These are phyloP conservation scores for Chalciporus sphaerocephalus DNA, from an alignment of 768 basidiomycete species.

Conservation along the genomic window DNA sequence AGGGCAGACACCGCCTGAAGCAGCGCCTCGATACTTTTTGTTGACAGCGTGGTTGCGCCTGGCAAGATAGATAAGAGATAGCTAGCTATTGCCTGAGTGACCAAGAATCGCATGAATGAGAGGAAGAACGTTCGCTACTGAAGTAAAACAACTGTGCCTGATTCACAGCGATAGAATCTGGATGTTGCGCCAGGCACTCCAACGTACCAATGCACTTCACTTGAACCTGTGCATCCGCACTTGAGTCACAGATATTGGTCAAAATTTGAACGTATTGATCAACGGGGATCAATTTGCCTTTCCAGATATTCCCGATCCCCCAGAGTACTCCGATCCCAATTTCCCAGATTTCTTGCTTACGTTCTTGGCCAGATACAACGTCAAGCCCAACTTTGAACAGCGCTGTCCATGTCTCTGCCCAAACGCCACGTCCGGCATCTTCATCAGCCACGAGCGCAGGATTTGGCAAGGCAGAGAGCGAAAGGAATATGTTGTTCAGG, in stretches of 20 bases:
- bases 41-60: slow-evolving; percentile 34
- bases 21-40: slow-evolving; percentile 58
- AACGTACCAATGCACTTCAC: slow-evolving; percentile 85
- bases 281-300: slow-evolving; percentile 54
- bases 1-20: slow-evolving; percentile 78
- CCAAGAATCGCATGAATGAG: neutral
- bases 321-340: slow-evolving; percentile 79
- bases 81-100: slow-evolving; percentile 51
- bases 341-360: slow-evolving; percentile 72
- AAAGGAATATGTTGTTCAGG: slow-evolving; percentile 83
- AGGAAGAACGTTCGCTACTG: neutral
- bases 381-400: slow-evolving; percentile 58
- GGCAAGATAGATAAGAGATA: slow-evolving; percentile 67
- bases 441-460: slow-evolving; percentile 41
- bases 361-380: slow-evolving; percentile 58
- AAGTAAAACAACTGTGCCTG: slow-evolving; percentile 38
- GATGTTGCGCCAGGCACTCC: slow-evolving; percentile 74
- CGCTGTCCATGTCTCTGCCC: slow-evolving; percentile 63
- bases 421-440: slow-evolving; percentile 50
- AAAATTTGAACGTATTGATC: slow-evolving; percentile 60
- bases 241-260: slow-evolving; percentile 59
- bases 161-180: slow-evolving; percentile 56
- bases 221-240: slow-evolving; percentile 49
- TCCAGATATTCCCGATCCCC: slow-evolving; percentile 80
- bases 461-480: slow-evolving; percentile 51